Conservation (phyloP, 768 basidiomycete genomes). For the Termitomyces sp. region DNA sequence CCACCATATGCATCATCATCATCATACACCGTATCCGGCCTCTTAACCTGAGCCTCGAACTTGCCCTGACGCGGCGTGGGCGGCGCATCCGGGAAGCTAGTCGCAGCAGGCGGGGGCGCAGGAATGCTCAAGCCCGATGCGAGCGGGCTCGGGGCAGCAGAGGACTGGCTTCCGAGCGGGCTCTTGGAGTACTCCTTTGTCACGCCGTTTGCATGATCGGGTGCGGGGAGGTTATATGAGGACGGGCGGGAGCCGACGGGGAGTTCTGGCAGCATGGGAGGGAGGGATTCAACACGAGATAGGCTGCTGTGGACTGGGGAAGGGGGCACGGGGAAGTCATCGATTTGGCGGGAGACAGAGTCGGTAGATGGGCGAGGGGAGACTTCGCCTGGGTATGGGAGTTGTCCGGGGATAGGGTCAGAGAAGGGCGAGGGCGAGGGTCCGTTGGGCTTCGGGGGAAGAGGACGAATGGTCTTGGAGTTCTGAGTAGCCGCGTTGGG, state of each 20-base stretch:
- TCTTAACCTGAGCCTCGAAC: conserved; percentile 1
- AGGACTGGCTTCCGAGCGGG: conserved; percentile 28
- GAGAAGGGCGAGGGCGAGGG: conserved; percentile 24
- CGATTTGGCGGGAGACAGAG: conserved; percentile 19
- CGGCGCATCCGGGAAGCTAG: conserved; percentile 4
- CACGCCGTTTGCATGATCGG: conserved; percentile 8
- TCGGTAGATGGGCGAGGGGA: conserved; percentile 9
- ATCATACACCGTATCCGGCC: conserved; percentile 22
- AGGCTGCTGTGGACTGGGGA: conserved; percentile 31
- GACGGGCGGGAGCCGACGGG: conserved; percentile 33
- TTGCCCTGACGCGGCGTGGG: conserved; percentile 8
- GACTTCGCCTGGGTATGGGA: conserved; percentile 6
- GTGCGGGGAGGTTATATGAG: conserved; percentile 12
- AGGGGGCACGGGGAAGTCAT: conserved; percentile 37
- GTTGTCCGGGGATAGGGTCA: not conserved
- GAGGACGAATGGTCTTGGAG: not conserved
- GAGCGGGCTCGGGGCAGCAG: conserved; percentile 36
- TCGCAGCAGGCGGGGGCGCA: conserved; percentile 9
- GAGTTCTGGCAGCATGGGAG: conserved; percentile 56
- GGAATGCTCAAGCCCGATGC: conserved; percentile 28
- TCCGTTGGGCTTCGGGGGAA: conserved; percentile 2
- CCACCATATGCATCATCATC: conserved; percentile 20
- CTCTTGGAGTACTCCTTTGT: conserved; percentile 12
- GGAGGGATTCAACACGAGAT: conserved; percentile 44
- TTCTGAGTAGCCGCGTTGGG: conserved; percentile 24